These are phyloP conservation scores for Skeletonema tropicum DNA, from an alignment of 108 stramenopile genomes.

Conservation along the genomic window DNA sequence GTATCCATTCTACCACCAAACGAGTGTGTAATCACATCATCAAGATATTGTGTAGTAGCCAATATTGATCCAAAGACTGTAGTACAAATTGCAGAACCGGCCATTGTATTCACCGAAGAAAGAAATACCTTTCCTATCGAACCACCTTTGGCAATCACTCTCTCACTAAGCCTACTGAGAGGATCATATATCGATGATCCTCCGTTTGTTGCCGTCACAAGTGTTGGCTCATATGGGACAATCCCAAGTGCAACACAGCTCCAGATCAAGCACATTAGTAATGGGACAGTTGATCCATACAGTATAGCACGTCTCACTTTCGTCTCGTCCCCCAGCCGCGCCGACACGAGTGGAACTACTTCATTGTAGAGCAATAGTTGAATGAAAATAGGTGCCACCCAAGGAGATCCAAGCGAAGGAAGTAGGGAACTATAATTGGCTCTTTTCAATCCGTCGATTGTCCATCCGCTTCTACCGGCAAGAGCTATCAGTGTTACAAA, in stretches of 20 bases:
- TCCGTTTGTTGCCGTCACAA: neutral
- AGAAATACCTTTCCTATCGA: slow-evolving; percentile 25
- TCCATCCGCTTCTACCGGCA: slow-evolving; percentile 32
- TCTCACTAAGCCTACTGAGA: slow-evolving; percentile 19
- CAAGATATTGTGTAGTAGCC: slow-evolving; percentile 29
- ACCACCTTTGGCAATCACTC: slow-evolving; percentile 10
- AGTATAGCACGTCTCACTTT: slow-evolving; percentile 30
- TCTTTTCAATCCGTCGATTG: slow-evolving; percentile 16
- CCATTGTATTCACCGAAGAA: slow-evolving; percentile 26
- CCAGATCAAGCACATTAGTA: slow-evolving; percentile 38
- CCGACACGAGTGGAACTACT: slow-evolving; percentile 26
- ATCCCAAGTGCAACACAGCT: slow-evolving; percentile 32
- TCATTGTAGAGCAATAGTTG: slow-evolving; percentile 37
- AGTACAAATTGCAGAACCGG: slow-evolving; percentile 43
- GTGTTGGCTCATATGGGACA: slow-evolving; percentile 24
- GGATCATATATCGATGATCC: slow-evolving; percentile 21
- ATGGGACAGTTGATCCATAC: slow-evolving; percentile 25
- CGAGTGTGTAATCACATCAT: slow-evolving; percentile 14
- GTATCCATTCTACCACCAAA: neutral
- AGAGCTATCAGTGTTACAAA: slow-evolving; percentile 18
- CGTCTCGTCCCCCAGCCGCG: slow-evolving; percentile 23
- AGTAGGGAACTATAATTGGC: slow-evolving; percentile 20
- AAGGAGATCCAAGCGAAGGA: slow-evolving; percentile 17
- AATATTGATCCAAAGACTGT: slow-evolving; percentile 34
- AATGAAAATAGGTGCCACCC: slow-evolving; percentile 39